These are phyloP conservation scores for Penicillium sp. DNA, from an alignment of 2,329 filamentous ascomycete species.

Conservation along the genomic window DNA sequence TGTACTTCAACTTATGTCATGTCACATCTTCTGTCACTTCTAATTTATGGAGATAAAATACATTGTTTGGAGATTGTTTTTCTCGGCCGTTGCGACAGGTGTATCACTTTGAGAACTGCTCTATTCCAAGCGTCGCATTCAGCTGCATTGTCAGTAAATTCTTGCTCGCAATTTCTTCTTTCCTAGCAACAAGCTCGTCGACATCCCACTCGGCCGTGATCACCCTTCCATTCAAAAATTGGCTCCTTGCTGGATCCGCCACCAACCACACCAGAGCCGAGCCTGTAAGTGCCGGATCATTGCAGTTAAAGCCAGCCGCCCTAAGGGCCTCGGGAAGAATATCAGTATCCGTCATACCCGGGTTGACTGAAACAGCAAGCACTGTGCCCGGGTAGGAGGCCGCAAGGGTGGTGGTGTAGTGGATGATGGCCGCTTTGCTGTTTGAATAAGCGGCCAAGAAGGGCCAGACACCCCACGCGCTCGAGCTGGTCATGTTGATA, in stretches of 20 bases:
- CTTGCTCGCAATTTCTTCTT: not conserved
- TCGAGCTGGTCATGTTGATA: constrained; percentile 25
- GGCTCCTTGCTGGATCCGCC: not conserved
- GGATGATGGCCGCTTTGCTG: constrained; percentile 31
- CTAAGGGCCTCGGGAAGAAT: constrained; percentile 16
- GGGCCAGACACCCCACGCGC: constrained; percentile 18
- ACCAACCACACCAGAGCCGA: not conserved
- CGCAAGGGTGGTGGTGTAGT: constrained; percentile 28
- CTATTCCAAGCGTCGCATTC: not conserved
- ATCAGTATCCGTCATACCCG: constrained; percentile 33
- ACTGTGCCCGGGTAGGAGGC: constrained; percentile 33
- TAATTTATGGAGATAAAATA: too few relatives aligned
- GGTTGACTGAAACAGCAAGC: constrained; percentile 27
- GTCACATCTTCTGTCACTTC: too few relatives aligned
- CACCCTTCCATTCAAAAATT: not conserved
- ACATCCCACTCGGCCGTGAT: not conserved
- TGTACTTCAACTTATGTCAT: too few relatives aligned
- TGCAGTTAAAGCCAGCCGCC: not conserved
- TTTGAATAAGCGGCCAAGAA: constrained; percentile 28
- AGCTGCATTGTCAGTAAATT: not conserved
- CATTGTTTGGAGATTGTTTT: too few relatives aligned
- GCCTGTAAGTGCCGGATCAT: not conserved
- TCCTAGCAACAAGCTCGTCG: not conserved
- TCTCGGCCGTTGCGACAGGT: too few relatives aligned
- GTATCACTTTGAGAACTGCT: not conserved